Evolutionary conservation across 306 rosid genomes (phyloP), one percentile per base, ranked within the genome.

Genomic region (Vigna reflexopilosa): DNA sequence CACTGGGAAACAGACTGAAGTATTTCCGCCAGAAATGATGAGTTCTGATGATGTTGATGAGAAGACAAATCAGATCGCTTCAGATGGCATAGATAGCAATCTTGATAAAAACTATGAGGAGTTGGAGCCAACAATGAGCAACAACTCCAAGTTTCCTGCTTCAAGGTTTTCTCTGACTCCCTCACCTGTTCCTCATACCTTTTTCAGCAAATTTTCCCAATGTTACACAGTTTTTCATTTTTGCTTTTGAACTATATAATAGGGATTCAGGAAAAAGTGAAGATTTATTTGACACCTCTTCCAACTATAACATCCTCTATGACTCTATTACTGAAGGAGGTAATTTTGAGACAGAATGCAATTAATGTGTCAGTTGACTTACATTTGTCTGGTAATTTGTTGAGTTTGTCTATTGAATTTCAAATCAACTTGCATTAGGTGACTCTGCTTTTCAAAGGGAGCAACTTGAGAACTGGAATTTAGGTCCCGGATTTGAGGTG

Each of bases 381-480:
- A 65, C 28, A 22, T 19, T 58, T 19, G n/a, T 64, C 71, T 67
- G 70, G 28, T 34, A 57, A 62, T 47, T 12, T 55, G 40, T 73
- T 32, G 45, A 63, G 67, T 24, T 20, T 73, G 65, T 80, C 36
- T 61, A 12, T 72, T 72, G 51, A 73, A 65, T 70, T 72, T 75
- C 52, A 34, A 52, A 48, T 72, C 71, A 14, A 42, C 30, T 47
- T 80, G 78, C 83, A 61, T 62, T 66, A 69, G 89, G 76, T 45
- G 89, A 75, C 81, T 64, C 84, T 79, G 81, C 87, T 51, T 86
- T 90, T 77, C 92, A 83, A 83, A 91, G 98, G 82, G 93, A 88
- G 68, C 90, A 89, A 2, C 97, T 92, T 81, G 70, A 70, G 64
- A 85, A 90, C 79, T 88, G 97, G 98, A 94, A 87, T 84, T 82